Conservation (phyloP, 2,329 filamentous ascomycete species). For the Trichoderma asperellum region DNA sequence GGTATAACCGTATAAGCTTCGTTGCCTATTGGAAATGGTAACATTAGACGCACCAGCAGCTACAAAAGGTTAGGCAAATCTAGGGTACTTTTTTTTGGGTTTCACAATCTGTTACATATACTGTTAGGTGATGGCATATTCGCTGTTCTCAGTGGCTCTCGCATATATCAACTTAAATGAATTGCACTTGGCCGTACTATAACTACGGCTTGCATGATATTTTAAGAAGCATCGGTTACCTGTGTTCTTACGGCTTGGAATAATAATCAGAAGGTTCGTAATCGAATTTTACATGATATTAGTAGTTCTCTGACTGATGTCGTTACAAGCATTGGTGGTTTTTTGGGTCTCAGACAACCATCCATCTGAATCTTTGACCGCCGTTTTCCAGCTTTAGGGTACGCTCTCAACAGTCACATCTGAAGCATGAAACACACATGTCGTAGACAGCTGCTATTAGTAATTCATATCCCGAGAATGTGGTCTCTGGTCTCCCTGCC, state of each 20-base stretch:
- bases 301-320: neutral
- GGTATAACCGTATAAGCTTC: neutral
- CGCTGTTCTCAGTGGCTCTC: neutral
- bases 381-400: neutral
- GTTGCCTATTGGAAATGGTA: neutral
- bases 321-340: neutral
- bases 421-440: neutral
- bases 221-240: neutral
- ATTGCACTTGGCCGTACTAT: neutral
- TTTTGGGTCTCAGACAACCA: neutral
- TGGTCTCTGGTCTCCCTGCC: neutral
- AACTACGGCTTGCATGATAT: neutral
- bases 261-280: neutral
- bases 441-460: neutral
- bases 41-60: too few species aligned
- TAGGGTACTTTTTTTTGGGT: neutral
- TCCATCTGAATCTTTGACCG: neutral
- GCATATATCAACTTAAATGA: neutral
- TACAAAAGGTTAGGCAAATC: neutral
- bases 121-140: neutral
- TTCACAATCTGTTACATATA: neutral
- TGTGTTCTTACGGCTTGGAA: neutral
- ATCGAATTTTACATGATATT: neutral
- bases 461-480: neutral
- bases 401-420: neutral